phyloP scores from a whole-genome alignment of 495 filamentous ascomycete genomes.

The Mycothermus thermophilus region DNA sequence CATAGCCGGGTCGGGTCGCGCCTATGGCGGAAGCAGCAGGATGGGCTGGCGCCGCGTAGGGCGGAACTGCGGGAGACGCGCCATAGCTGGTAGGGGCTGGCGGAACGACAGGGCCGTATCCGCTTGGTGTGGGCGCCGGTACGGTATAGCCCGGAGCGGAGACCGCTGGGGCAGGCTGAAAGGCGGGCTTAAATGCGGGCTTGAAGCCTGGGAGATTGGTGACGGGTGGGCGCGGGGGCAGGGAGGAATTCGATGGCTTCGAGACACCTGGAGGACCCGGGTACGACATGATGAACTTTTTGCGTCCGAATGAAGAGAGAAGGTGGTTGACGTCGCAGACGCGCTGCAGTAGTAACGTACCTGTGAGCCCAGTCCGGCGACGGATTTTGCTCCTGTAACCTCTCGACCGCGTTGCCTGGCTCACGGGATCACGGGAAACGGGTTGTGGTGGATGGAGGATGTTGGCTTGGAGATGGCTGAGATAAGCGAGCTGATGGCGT shows the following conservation, averaged over 20 bases:
- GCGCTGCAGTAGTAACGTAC: conserved; percentile 30
- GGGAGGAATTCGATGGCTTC: conserved; percentile 44
- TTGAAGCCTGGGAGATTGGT: conserved; percentile 46
- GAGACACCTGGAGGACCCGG: conserved; percentile 81
- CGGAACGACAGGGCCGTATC: conserved; percentile 21
- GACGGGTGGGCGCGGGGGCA: conserved; percentile 74
- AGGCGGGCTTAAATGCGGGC: conserved; percentile 38
- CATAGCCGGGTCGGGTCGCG: conserved; percentile 18
- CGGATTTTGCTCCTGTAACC: conserved; percentile 8
- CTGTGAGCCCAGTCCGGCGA: conserved; percentile 26
- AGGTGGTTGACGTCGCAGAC: background rate
- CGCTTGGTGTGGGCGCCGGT: conserved; percentile 13
- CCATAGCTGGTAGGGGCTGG: conserved; percentile 26
- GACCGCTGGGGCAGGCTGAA: conserved; percentile 4
- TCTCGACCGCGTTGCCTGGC: conserved; percentile 13
- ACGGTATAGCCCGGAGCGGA: conserved; percentile 18
- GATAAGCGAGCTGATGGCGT: too few species aligned
- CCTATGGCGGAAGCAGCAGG: conserved; percentile 17
- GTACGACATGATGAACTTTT: conserved; percentile 87
- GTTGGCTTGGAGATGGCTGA: background rate
- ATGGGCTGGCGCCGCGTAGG: conserved; percentile 19
- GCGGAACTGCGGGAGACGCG: conserved; percentile 19
- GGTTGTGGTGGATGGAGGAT: background rate
- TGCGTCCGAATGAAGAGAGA: conserved; percentile 30
- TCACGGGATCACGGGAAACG: conserved; percentile 10